Evolutionary conservation across 2,329 filamentous ascomycete species (phyloP), one percentile per base, ranked within the genome.

Genomic region (Claviceps fusiformis): DNA sequence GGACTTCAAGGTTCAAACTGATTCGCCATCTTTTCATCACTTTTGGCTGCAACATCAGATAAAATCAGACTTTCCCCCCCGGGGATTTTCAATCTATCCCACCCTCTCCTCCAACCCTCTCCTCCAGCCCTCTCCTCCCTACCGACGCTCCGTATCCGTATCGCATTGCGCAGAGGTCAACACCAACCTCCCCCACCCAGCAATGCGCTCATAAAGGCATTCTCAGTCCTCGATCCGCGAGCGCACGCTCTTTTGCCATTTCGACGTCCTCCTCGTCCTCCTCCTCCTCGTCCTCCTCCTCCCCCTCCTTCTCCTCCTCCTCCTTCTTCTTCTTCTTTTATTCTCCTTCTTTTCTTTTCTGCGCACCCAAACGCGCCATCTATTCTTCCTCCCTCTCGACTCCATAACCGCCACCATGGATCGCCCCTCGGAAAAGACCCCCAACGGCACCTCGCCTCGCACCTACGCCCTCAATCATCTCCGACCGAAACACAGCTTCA

Each of bases 401-500:
- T 8, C 35, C 29, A 29, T 50, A 27, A 24, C 44, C 43, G 31
- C 19, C 53, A 37, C 50, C 57, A 71, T 70, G 68, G 67, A 70
- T 41, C 60, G 59, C 37, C 57, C 61, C 45, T 58, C 62, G 27
- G 68, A 68, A 45, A 60, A 59, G 19, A 66, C 64, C 39, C 64
- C 69, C 17, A 66, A 67, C 53, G 73, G 73, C 63, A 69, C 70
- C 50, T 81, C 79, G 57, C 80, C 80, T 50, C 73, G 75, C 58
- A 71, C 75, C 8, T 83, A 81, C 66, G 80, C 81, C 41, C 66
- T 75, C n/a, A 74, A 75, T 53, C 76, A 82, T 64, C 71, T 74
- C 66, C 78, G 78, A 57, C 75, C 75, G 50, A 74, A 71, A 64
- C 72, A 71, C 57, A 85, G 80, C 60, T 98, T 95, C 68, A 76